A percentile compares a stretch with the other conserved stretches of the same genome.
Evolutionary conservation across 164 flowering plant species (phyloP).

Genomic region (Echeveria elegans): DNA sequence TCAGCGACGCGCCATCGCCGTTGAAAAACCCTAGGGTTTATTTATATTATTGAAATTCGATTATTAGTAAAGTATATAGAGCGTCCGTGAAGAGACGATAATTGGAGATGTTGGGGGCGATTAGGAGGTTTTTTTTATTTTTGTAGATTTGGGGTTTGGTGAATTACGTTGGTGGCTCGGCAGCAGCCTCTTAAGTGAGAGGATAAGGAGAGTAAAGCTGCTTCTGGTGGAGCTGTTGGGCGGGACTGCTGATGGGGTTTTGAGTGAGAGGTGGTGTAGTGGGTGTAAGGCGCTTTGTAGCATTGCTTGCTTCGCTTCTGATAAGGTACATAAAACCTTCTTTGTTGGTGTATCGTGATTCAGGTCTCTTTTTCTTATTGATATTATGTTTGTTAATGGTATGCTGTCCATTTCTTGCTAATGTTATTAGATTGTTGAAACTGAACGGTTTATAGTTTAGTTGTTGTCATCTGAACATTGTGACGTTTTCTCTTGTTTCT

Average conservation of each 20-base stretch:
- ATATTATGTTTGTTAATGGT: not conserved
- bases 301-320: slow-evolving; percentile 79
- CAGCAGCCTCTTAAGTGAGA: slow-evolving; percentile 49
- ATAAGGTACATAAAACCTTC: slow-evolving; percentile 46
- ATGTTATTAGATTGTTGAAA: not conserved
- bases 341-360: not conserved
- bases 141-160: slow-evolving; percentile 86
- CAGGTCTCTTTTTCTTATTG: not conserved
- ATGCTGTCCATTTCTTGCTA: not conserved
- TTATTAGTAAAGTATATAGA: slow-evolving; percentile 43
- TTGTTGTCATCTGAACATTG: no score
- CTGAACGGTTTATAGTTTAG: not conserved
- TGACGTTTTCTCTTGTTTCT: no score
- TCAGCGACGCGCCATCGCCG: slow-evolving; percentile 42
- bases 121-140: slow-evolving; percentile 86
- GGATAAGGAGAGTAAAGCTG: slow-evolving; percentile 42
- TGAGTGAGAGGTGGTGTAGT: slow-evolving; percentile 41
- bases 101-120: slow-evolving; percentile 90
- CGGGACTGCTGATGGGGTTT: slow-evolving; percentile 14
- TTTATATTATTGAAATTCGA: slow-evolving; percentile 61
- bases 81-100: slow-evolving; percentile 42
- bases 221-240: slow-evolving; percentile 9
- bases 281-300: slow-evolving; percentile 69
- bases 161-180: slow-evolving; percentile 59
- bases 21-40: slow-evolving; percentile 64